phyloP scores from a whole-genome alignment of 2,329 filamentous ascomycete genomes.

The Fusarium zealandicum region DNA sequence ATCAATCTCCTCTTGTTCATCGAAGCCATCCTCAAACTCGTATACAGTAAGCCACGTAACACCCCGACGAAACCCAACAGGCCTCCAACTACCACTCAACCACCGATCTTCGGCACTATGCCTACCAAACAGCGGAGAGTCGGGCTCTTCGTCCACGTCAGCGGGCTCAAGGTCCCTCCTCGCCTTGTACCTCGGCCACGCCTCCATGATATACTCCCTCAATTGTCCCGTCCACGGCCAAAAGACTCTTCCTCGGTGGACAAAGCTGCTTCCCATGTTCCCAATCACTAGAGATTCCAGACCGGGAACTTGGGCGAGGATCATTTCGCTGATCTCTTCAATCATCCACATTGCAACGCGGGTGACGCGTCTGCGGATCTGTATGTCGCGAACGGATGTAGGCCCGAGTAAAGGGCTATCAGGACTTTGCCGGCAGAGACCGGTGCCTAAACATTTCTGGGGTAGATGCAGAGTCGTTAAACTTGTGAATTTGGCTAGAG shows the following conservation, averaged over 20 bases:
- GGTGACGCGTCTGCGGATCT: background rate
- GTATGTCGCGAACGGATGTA: background rate
- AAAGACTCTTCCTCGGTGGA: background rate
- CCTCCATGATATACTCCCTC: background rate
- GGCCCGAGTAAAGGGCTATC: background rate
- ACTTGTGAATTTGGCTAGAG: background rate
- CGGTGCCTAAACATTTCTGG: background rate
- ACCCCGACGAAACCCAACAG: too few species aligned
- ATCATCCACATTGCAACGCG: background rate
- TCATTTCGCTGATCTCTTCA: background rate
- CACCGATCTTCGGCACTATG: too few species aligned
- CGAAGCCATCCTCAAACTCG: too few species aligned
- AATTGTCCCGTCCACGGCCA: background rate
- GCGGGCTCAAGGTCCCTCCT: constrained; percentile 42
- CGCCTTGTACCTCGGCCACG: constrained; percentile 22
- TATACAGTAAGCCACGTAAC: too few species aligned
- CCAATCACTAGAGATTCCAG: background rate
- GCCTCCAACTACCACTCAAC: too few species aligned
- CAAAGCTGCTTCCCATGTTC: background rate
- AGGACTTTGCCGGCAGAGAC: background rate
- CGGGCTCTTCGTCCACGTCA: constrained; percentile 18
- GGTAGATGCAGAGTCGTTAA: background rate
- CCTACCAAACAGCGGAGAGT: background rate
- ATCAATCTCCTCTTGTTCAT: too few species aligned
- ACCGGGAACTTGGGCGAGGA: background rate